Conservation (phyloP, 139 green algal genomes). For the Haematococcus sp. region DNA sequence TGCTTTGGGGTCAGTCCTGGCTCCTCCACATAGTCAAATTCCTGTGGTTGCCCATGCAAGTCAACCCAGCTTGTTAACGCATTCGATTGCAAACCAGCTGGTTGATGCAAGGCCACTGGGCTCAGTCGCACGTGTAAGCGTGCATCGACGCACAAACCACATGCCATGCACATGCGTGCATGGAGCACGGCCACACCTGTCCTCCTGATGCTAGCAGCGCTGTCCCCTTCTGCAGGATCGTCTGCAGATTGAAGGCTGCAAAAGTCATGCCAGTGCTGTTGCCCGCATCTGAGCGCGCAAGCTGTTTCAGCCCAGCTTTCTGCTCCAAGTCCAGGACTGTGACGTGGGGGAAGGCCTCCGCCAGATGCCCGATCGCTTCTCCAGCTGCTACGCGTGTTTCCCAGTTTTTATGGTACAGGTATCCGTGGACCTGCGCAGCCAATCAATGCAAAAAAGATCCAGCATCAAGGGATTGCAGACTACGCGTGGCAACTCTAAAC, state of each 20-base stretch:
- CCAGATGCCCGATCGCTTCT: slow-evolving; percentile 72
- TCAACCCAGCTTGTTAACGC: no score
- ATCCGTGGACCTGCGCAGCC: slow-evolving; percentile 54
- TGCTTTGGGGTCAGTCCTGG: slow-evolving; percentile 38
- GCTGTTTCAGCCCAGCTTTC: neutral
- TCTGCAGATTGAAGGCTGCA: slow-evolving; percentile 57
- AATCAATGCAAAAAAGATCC: neutral
- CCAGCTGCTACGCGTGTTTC: slow-evolving; percentile 77
- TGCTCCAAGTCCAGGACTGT: slow-evolving; percentile 14
- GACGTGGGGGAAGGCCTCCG: slow-evolving; percentile 68
- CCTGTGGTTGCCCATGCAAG: slow-evolving; percentile 37
- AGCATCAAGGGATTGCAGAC: neutral
- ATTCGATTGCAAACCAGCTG: no score
- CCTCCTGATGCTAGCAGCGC: slow-evolving; percentile 77
- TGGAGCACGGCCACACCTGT: slow-evolving; percentile 65
- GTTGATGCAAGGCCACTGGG: no score
- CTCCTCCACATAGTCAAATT: slow-evolving; percentile 56
- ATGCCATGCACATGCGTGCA: no score
- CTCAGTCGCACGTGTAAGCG: no score
- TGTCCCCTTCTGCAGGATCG: slow-evolving; percentile 69
- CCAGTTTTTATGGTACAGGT: slow-evolving; percentile 74
- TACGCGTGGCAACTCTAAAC: neutral
- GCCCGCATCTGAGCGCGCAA: neutral
- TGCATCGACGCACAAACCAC: no score
- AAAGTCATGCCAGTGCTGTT: slow-evolving; percentile 28